Base-by-base conservation (phyloP, 2,329 filamentous ascomycete genomes). In the Diatrype stigma region DNA sequence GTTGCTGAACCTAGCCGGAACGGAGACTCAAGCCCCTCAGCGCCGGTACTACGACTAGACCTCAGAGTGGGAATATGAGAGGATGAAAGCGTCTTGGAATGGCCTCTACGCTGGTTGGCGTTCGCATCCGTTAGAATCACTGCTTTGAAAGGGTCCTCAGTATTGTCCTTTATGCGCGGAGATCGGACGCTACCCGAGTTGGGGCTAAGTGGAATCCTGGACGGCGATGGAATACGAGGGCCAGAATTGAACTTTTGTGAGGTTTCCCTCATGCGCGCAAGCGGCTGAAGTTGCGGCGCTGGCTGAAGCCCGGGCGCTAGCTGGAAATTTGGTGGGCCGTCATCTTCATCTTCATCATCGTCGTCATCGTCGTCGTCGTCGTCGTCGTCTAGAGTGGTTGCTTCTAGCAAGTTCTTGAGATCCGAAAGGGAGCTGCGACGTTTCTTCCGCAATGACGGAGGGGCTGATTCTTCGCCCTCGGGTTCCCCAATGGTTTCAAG, bases 381-480 rank as follows among this genome's bases (percentile, higher is more conserved):
- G 57, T 59, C 71, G 63, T 67, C 75, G 62, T 70, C 73, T 0
- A 86, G 68, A 11, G 74, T 79, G 8, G 85, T 76, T 50, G 82
- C 77, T 38, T 78, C 79, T 70, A 93, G 85, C 17, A 89, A 73
- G 50, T 75, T 79, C 59, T 84, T 87, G 45, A 97, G 77, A 67
- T 97, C 93, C 4, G 92, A 96, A 40, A 97, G 73, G 23, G 92
- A 96, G 71, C 92, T 96, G 65, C 93, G 85, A 50, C 93, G 81
- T 74, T 96, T 96, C 73, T 86, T 92, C 65, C 81, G 85, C 42
- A 75, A 71, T n/a, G 67, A 66, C 57, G 73, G 78, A 1, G 65
- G 55, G 3, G 66, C 57, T 8, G 61, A 56, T 5, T 69, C 65
- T 49, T 78, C 76, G 16, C 68, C 70, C 0, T 75, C 73, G 1